phyloP scores from a whole-genome alignment of 2,329 filamentous ascomycete species.

The Fusarium cicatricum region DNA sequence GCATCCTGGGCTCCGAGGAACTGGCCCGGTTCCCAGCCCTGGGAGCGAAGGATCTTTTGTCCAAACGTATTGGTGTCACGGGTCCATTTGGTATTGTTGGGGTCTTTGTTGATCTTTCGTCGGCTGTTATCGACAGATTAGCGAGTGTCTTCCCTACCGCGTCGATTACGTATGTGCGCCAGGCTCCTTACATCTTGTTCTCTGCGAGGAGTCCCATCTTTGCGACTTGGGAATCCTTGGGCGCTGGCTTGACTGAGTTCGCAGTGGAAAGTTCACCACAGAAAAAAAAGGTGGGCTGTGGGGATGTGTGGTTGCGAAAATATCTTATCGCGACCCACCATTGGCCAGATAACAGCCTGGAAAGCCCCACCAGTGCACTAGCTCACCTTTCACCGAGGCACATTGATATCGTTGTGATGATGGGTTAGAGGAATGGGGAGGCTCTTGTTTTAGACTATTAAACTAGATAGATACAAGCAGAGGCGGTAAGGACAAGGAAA shows the following conservation, averaged over 20 bases:
- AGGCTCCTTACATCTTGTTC: constrained; percentile 44
- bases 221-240: constrained; percentile 18
- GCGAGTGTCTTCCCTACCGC: background rate
- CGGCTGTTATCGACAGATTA: constrained; percentile 41
- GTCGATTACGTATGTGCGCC: background rate
- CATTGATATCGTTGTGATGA: background rate
- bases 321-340: constrained; percentile 41
- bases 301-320: constrained; percentile 35
- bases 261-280: constrained; percentile 17
- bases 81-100: constrained; percentile 95
- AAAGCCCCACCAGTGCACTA: constrained; percentile 1
- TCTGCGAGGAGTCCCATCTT: constrained; percentile 50
- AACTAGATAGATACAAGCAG: background rate
- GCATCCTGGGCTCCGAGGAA: constrained; percentile 82
- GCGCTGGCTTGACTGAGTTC: constrained; percentile 10
- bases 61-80: constrained; percentile 84
- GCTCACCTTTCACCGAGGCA: constrained; percentile 24
- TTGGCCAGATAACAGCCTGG: constrained; percentile 31
- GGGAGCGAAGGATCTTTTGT: constrained; percentile 84
- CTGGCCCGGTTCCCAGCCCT: constrained; percentile 90
- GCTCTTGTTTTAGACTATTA: background rate
- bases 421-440: no score
- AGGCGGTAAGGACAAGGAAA: background rate
- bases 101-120: constrained; percentile 84
- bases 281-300: constrained; percentile 46